These are phyloP conservation scores for Yamadazyma olivae DNA, from an alignment of 805 yeast species.

Conservation along the genomic window DNA sequence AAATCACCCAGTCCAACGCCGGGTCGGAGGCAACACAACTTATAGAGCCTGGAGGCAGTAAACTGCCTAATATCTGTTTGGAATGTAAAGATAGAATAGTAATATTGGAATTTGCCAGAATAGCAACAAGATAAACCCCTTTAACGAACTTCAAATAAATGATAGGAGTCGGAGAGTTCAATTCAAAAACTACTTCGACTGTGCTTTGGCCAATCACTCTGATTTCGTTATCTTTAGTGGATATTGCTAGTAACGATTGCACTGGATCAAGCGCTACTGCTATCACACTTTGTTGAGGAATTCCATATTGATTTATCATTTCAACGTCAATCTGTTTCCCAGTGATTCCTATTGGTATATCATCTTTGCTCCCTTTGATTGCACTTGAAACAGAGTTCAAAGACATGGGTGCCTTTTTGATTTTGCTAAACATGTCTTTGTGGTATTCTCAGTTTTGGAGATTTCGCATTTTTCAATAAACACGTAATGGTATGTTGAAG, in stretches of 20 bases:
- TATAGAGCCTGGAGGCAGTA: conserved; percentile 63
- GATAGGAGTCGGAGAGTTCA: conserved; percentile 50
- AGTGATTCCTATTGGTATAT: conserved; percentile 28
- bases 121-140: conserved; percentile 76
- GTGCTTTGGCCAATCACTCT: conserved; percentile 82
- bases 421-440: conserved; percentile 5
- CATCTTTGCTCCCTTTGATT: conserved; percentile 29
- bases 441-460: background rate
- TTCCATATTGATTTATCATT: conserved; percentile 31
- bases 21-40: conserved; percentile 78
- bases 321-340: conserved; percentile 28
- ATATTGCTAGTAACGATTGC: conserved; percentile 80
- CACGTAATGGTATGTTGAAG: no score
- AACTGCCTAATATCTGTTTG: conserved; percentile 56
- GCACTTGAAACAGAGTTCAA: conserved; percentile 40
- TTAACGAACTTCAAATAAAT: conserved; percentile 63
- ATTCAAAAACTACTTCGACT: conserved; percentile 64
- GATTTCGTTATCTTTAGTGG: conserved; percentile 67
- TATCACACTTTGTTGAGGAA: conserved; percentile 56
- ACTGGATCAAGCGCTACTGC: conserved; percentile 82
- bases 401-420: conserved; percentile 40
- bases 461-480: background rate
- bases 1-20: conserved; percentile 76
- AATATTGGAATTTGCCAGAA: conserved; percentile 55
- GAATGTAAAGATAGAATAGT: conserved; percentile 68